phyloP scores from a whole-genome alignment of 2,329 filamentous ascomycete species.

The Xylariomycetidae sp. region DNA sequence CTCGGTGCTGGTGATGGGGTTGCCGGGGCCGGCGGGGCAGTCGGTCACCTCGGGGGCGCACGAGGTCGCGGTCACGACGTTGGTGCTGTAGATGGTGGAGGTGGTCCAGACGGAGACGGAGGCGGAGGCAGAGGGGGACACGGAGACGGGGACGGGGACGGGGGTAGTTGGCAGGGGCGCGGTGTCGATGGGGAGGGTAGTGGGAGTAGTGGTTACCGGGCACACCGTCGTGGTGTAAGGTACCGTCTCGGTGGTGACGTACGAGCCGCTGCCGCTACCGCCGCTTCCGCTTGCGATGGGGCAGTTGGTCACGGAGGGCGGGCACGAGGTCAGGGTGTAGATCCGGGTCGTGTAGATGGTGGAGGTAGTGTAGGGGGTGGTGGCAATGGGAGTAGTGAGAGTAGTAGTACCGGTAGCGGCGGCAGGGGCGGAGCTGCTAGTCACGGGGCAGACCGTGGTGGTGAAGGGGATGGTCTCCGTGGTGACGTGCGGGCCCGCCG shows the following conservation, averaged over 20 bases:
- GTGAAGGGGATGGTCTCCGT: constrained; percentile 12
- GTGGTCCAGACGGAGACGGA: no score
- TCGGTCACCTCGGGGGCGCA: no score
- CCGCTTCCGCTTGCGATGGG: no score
- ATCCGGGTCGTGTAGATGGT: constrained; percentile 9
- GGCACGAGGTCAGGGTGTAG: no score
- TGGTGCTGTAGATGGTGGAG: background rate
- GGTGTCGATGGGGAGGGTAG: constrained; percentile 3
- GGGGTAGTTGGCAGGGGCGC: constrained; percentile 1
- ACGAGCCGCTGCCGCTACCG: no score
- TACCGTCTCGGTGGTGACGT: no score
- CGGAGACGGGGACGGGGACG: constrained; percentile 4
- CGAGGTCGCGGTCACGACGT: background rate
- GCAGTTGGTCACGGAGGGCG: no score
- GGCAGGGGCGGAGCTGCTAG: no score
- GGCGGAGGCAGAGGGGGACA: constrained; percentile 1
- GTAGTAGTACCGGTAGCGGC: constrained; percentile 2
- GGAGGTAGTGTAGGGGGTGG: constrained; percentile 7
- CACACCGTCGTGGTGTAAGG: no score
- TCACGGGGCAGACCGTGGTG: constrained; percentile 14
- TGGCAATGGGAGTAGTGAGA: background rate
- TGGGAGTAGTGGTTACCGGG: constrained; percentile 6
- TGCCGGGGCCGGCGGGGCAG: no score
- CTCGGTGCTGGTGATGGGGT: no score
- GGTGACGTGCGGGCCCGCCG: constrained; percentile 8